These are phyloP conservation scores for Venturia effusa DNA, from an alignment of 2,329 filamentous ascomycete genomes.

Conservation along the genomic window DNA sequence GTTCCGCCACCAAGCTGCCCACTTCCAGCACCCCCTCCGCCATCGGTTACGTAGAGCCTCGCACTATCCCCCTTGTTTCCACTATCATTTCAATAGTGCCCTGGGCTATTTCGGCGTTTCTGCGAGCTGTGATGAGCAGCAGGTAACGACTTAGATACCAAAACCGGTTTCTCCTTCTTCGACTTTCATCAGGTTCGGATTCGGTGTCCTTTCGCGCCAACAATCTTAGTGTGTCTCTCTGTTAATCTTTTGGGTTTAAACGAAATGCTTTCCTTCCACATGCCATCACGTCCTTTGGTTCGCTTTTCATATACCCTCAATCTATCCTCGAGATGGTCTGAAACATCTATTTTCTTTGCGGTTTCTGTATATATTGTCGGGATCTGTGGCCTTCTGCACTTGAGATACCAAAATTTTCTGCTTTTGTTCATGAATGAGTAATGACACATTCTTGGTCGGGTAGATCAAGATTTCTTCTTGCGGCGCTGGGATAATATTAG, in stretches of 20 bases:
- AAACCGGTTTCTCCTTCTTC: background rate
- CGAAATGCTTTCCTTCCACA: background rate
- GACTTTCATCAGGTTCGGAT: background rate
- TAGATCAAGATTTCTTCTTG: background rate
- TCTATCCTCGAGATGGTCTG: background rate
- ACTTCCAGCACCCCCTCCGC: slow-evolving; percentile 15
- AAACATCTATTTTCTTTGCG: background rate
- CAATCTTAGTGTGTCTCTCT: background rate
- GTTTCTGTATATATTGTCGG: background rate
- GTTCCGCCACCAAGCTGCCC: slow-evolving; percentile 35
- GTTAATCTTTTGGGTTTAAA: background rate
- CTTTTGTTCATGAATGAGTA: background rate
- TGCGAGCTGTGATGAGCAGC: background rate
- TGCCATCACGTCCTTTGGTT: background rate
- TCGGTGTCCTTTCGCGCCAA: background rate
- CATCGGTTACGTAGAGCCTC: background rate
- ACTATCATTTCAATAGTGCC: background rate
- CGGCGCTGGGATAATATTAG: background rate
- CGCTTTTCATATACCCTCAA: background rate
- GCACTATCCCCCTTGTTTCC: background rate
- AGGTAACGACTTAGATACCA: background rate
- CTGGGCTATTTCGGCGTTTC: background rate
- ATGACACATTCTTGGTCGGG: background rate
- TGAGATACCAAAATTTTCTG: background rate
- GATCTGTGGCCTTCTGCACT: background rate